Conservation (phyloP, 2,329 filamentous ascomycete species). For the Onygenales sp. region DNA sequence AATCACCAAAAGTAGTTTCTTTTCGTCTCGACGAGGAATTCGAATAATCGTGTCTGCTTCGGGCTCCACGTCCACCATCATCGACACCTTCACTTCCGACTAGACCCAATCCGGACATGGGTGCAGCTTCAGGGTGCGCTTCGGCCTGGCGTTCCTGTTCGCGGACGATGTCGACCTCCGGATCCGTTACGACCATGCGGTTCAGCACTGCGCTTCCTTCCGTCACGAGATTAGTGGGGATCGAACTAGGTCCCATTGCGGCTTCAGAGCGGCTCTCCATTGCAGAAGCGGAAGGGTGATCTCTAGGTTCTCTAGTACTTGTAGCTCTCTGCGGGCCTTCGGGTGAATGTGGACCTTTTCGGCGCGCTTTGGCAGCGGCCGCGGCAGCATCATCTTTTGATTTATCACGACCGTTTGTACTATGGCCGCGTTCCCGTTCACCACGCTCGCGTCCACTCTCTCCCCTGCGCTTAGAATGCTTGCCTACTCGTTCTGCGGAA, state of each 20-base stretch:
- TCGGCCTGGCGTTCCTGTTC: slow-evolving; percentile 61
- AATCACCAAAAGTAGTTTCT: slow-evolving; percentile 85
- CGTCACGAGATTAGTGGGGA: slow-evolving; percentile 53
- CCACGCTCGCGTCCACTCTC: slow-evolving; percentile 22
- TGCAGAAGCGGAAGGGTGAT: slow-evolving; percentile 25
- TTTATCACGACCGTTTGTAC: slow-evolving; percentile 34
- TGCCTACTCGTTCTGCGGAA: slow-evolving; percentile 26
- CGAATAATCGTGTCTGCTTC: slow-evolving; percentile 50
- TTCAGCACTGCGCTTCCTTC: slow-evolving; percentile 74
- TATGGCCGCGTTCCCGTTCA: slow-evolving; percentile 26
- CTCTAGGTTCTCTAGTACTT: slow-evolving; percentile 32
- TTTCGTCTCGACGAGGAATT: slow-evolving; percentile 47
- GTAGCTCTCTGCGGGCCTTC: slow-evolving; percentile 36
- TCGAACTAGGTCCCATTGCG: slow-evolving; percentile 46
- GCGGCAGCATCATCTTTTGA: slow-evolving; percentile 27
- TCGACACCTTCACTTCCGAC: slow-evolving; percentile 44
- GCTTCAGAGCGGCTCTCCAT: slow-evolving; percentile 24
- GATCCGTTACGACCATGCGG: slow-evolving; percentile 65
- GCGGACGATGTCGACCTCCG: slow-evolving; percentile 61
- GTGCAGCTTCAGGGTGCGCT: slow-evolving; percentile 36
- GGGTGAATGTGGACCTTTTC: slow-evolving; percentile 37
- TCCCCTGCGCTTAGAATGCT: slow-evolving; percentile 31
- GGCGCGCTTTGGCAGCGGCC: slow-evolving; percentile 35
- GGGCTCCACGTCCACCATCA: slow-evolving; percentile 24
- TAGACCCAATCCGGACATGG: slow-evolving; percentile 39